A percentile compares a stretch with the other conserved stretches of the same genome.
phyloP scores from a whole-genome alignment of 1,284 basidiomycete genomes.

The Rhodotorula sp. region DNA sequence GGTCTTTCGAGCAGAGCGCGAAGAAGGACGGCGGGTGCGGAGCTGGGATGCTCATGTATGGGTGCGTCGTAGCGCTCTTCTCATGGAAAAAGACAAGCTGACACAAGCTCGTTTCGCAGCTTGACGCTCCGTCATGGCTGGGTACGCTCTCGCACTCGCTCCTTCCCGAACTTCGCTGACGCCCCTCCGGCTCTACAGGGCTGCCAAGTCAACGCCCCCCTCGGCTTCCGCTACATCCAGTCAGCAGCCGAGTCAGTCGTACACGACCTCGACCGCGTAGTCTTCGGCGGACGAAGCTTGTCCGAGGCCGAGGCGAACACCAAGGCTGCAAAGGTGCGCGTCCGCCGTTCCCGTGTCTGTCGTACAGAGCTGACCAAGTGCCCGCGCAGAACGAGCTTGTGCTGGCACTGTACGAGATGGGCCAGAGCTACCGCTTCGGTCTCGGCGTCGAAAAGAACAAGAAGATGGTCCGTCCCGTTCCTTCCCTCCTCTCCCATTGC shows the following conservation, averaged over 20 bases:
- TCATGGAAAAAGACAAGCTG: rapidly evolving
- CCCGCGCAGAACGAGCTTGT: constrained; percentile 68
- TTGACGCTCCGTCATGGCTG: constrained; percentile 77
- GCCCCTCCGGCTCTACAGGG: constrained; percentile 31
- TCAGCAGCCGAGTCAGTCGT: constrained; percentile 77
- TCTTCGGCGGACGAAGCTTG: constrained; percentile 53
- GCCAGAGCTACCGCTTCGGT: constrained; percentile 85
- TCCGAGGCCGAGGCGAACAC: constrained; percentile 45
- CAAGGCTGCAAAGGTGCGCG: constrained; percentile 55
- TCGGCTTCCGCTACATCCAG: constrained; percentile 77
- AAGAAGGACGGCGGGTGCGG: constrained; percentile 74
- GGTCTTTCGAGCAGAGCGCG: constrained; percentile 76
- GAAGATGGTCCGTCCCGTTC: constrained; percentile 59
- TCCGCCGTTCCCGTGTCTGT: not conserved
- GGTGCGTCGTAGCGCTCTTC: constrained; percentile 45
- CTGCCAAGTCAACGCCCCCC: constrained; percentile 59
- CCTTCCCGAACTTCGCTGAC: not conserved
- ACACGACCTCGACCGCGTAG: constrained; percentile 63
- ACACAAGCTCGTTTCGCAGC: not conserved
- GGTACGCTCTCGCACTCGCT: constrained; percentile 51
- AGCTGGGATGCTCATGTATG: constrained; percentile 90
- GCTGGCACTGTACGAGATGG: constrained; percentile 85
- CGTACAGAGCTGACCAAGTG: not conserved
- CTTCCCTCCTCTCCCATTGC: not conserved
- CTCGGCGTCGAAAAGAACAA: constrained; percentile 85